Base-by-base conservation (phyloP, 352 stramenopile species). In the Pythium insidiosum region DNA sequence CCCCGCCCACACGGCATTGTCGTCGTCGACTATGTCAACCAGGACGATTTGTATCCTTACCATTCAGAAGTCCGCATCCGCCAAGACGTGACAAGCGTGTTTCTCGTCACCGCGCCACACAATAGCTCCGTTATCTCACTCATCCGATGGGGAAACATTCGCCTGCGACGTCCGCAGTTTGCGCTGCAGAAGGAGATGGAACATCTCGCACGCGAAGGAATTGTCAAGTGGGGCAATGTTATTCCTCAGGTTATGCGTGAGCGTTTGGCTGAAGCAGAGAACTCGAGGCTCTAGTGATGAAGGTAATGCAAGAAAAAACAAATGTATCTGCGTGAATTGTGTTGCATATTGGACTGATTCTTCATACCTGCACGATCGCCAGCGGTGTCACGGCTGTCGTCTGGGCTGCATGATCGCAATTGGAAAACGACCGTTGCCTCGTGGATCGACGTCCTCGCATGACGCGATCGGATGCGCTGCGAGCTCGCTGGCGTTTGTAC, bases 41-140 rank as follows among this genome's bases (percentile, higher is more conserved):
- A 31, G 19, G 47, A 53, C 38, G 47, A 53, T n/a, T 20, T 31
- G 20, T 47, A 47, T 16, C 37, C 47, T 5, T 53, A 47, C 47
- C 20, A 47, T 4, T 25, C 35, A 25, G 13, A 23, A 13, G 18
- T 22, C 5, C 36, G 45, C 10, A 25, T 52, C 1, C 45, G 45
- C 24, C 13, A 45, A 13, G 45, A 52, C 26, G 5, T 33, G 4
- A 28, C 20, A 4, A 26, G 18, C 1, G 36, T n/a, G 10, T 5
- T 36, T 23, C 26, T 52, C 0, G 29, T 52, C 4, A 18, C 34
- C 16, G 34, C 28, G 28, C n/a, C n/a, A n/a, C n/a, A n/a, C n/a
- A n/a, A n/a, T n/a, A n/a, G n/a, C n/a, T 4, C 18, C 25, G 25
- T 9, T 19, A 6, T 22, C 9, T 21, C 30, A 19, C 4, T 33